A percentile compares a stretch with the other conserved stretches of the same genome.
Evolutionary conservation across 225 moss, liverwort and hornwort species (phyloP).

Genomic region (Takakia lepidozioides): DNA sequence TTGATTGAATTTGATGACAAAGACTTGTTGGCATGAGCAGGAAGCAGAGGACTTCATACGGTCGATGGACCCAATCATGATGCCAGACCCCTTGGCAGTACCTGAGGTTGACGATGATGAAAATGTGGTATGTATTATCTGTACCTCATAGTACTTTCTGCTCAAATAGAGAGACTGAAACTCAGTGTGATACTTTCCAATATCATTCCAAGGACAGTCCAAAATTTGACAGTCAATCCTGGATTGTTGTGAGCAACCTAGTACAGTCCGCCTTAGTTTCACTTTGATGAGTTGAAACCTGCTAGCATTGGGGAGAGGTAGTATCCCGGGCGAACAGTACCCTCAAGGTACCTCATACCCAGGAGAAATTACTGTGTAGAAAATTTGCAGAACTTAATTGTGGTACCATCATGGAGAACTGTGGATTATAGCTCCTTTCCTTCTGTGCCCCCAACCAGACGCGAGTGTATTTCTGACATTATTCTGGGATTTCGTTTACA

Average conservation of each 20-base stretch:
- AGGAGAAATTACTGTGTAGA: too few relatives aligned
- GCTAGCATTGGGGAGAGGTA: background rate
- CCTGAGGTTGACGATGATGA: slow-evolving; percentile 15
- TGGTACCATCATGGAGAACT: too few relatives aligned
- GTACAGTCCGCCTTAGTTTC: background rate
- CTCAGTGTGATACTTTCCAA: background rate
- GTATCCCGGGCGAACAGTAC: too few relatives aligned
- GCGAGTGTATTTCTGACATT: too few relatives aligned
- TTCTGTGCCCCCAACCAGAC: too few relatives aligned
- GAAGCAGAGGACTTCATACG: slow-evolving; percentile 71
- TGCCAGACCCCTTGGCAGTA: slow-evolving; percentile 53
- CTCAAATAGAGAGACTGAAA: too few relatives aligned
- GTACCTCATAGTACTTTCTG: background rate
- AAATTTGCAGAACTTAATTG: too few relatives aligned
- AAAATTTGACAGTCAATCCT: background rate
- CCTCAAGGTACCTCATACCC: too few relatives aligned
- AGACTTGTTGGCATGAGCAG: slow-evolving; percentile 46
- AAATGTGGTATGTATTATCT: slow-evolving; percentile 22
- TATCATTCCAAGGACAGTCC: too few relatives aligned
- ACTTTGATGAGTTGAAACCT: background rate
- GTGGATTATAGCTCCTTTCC: too few relatives aligned
- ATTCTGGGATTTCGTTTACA: too few relatives aligned
- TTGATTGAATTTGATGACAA: too few relatives aligned
- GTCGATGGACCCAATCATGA: slow-evolving; percentile 75
- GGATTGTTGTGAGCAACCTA: background rate